Evolutionary conservation across 345 rosid species (phyloP).

Genomic region (Bretschneidera sinensis): DNA sequence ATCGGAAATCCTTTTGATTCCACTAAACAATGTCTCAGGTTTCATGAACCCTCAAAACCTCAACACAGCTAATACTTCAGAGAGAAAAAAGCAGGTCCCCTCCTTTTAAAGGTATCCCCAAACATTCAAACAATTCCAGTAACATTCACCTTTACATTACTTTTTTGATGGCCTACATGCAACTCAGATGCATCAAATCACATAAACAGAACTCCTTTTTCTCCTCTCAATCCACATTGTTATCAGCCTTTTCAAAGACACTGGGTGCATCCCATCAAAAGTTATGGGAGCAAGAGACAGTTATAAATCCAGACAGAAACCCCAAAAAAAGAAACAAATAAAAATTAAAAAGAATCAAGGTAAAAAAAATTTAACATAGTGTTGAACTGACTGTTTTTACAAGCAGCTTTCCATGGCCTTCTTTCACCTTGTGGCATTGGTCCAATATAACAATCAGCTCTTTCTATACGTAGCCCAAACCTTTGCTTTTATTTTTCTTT

Average conservation of each 20-base stretch:
- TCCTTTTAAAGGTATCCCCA: slow-evolving; percentile 18
- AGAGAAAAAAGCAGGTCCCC: slow-evolving; percentile 15
- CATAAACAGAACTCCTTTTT: slow-evolving; percentile 17
- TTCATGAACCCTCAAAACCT: slow-evolving; percentile 14
- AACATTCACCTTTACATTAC: slow-evolving; percentile 23
- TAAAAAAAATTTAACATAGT: background rate
- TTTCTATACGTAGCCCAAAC: slow-evolving; percentile 19
- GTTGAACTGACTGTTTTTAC: slow-evolving; percentile 12
- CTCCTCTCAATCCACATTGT: slow-evolving; percentile 8
- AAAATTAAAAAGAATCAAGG: background rate
- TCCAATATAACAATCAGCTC: slow-evolving; percentile 14
- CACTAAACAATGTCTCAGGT: slow-evolving; percentile 12
- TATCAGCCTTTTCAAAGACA: slow-evolving; percentile 22
- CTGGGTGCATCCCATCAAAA: slow-evolving; percentile 32
- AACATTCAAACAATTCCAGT: slow-evolving; percentile 50
- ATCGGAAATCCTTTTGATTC: slow-evolving; percentile 11
- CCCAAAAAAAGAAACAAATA: background rate
- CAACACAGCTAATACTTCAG: slow-evolving; percentile 15
- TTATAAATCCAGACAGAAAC: slow-evolving; percentile 21
- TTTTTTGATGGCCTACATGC: slow-evolving; percentile 29
- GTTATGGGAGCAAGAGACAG: slow-evolving; percentile 29
- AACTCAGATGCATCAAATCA: slow-evolving; percentile 39
- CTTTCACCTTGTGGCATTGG: too few species aligned
- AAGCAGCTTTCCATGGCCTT: slow-evolving; percentile 21
- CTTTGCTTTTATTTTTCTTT: slow-evolving; percentile 10